Conservation (phyloP, 768 basidiomycete genomes). For the Tubosaeta brunneosetosa region DNA sequence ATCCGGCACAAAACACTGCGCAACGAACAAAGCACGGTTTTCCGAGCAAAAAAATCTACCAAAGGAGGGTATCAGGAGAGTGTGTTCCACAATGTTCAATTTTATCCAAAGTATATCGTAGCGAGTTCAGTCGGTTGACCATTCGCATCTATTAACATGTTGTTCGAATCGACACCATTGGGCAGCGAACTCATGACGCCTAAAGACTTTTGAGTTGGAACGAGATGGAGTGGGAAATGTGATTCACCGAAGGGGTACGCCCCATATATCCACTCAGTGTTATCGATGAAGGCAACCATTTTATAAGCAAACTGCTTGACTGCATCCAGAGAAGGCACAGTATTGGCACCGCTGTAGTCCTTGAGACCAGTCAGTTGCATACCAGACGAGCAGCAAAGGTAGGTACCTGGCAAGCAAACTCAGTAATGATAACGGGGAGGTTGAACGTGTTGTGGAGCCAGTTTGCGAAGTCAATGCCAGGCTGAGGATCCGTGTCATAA, state of each 20-base stretch:
- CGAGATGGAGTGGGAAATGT: not conserved
- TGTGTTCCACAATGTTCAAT: not conserved
- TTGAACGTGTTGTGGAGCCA: constrained; percentile 42
- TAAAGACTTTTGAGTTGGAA: constrained; percentile 22
- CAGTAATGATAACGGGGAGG: constrained; percentile 51
- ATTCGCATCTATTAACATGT: constrained; percentile 44
- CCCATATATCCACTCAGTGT: constrained; percentile 18
- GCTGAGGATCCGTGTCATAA: constrained; percentile 50
- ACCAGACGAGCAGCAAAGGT: not conserved
- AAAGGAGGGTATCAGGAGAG: constrained; percentile 16
- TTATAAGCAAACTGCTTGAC: constrained; percentile 43
- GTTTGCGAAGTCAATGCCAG: constrained; percentile 50
- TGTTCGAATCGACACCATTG: constrained; percentile 47
- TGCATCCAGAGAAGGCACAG: constrained; percentile 34
- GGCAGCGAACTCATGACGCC: constrained; percentile 49
- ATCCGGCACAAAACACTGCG: constrained; percentile 21
- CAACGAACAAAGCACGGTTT: constrained; percentile 2
- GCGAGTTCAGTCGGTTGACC: constrained; percentile 52
- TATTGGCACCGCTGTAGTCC: constrained; percentile 46
- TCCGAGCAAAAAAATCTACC: constrained; percentile 9
- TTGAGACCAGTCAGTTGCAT: constrained; percentile 21
- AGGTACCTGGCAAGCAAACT: constrained; percentile 64
- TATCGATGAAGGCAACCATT: constrained; percentile 41
- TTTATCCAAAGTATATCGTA: constrained; percentile 37
- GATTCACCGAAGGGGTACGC: constrained; percentile 61